Conservation (phyloP, 2,329 filamentous ascomycete genomes). For the Hypoxylon sp. region DNA sequence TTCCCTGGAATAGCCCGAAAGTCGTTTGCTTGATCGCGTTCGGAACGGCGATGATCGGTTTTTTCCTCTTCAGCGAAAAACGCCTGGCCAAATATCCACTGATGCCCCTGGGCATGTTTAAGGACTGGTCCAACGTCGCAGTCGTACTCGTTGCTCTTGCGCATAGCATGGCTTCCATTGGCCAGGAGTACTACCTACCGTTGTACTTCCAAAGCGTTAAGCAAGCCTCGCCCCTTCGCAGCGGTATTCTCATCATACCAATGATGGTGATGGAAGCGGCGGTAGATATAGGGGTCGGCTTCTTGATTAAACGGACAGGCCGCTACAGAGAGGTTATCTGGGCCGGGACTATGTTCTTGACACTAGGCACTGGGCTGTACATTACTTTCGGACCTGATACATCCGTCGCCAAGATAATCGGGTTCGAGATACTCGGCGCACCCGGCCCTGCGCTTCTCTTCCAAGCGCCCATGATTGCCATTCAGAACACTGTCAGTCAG, state of each 20-base stretch:
- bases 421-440: constrained; percentile 58
- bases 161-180: constrained; percentile 52
- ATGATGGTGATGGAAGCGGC: constrained; percentile 52
- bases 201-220: constrained; percentile 58
- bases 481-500: constrained; percentile 61
- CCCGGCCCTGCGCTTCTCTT: constrained; percentile 54
- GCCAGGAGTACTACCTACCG: constrained; percentile 58
- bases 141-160: constrained; percentile 53
- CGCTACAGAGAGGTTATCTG: constrained; percentile 55
- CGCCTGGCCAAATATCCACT: constrained; percentile 55
- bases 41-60: constrained; percentile 55
- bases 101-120: constrained; percentile 52
- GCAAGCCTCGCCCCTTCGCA: constrained; percentile 51
- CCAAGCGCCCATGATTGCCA: constrained; percentile 58
- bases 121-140: constrained; percentile 50
- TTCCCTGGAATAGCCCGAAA: constrained; percentile 52
- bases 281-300: constrained; percentile 49
- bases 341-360: constrained; percentile 53
- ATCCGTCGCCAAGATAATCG: constrained; percentile 54
- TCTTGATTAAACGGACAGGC: constrained; percentile 49
- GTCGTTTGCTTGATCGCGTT: constrained; percentile 55
- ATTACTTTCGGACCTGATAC: constrained; percentile 49
- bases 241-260: constrained; percentile 54
- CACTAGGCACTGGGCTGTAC: constrained; percentile 52
- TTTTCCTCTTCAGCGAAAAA: constrained; percentile 53